A percentile compares a stretch with the other conserved stretches of the same genome.
Conservation (phyloP, 257 asterid species). For the Plectranthus barbatus region DNA sequence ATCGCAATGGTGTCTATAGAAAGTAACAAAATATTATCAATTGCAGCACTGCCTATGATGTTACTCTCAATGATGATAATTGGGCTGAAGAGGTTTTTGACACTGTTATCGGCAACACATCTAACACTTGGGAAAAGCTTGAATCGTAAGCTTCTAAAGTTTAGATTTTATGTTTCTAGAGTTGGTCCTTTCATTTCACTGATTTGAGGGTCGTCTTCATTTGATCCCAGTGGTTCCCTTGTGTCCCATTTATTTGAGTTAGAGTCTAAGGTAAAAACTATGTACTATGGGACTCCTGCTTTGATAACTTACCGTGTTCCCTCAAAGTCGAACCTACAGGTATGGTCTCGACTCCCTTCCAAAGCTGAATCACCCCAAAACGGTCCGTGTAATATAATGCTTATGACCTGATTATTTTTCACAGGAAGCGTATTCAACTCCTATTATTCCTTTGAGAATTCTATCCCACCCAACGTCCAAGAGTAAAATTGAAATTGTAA, state of each 20-base stretch:
- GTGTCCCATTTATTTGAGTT: slow-evolving; percentile 13
- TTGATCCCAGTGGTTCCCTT: slow-evolving; percentile 44
- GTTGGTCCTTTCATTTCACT: background rate
- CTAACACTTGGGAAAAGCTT: slow-evolving; percentile 59
- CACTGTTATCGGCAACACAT: slow-evolving; percentile 48
- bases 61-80: slow-evolving; percentile 44
- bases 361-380: no score
- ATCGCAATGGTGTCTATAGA: background rate
- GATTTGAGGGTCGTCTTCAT: background rate
- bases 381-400: background rate
- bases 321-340: no score
- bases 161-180: background rate
- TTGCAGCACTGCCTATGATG: slow-evolving; percentile 56
- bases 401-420: background rate
- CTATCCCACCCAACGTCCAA: no score
- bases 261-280: slow-evolving; percentile 43
- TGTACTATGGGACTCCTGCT: no score
- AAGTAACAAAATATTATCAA: background rate
- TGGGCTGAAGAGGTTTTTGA: slow-evolving; percentile 52
- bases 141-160: slow-evolving; percentile 32
- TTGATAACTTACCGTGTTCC: slow-evolving; percentile 20
- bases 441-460: slow-evolving; percentile 36
- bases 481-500: no score
- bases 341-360: background rate
- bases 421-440: slow-evolving; percentile 67